Evolutionary conservation across 768 basidiomycete species (phyloP), one percentile per base, ranked within the genome.

Genomic region (Xerocomellus chrysenteron): DNA sequence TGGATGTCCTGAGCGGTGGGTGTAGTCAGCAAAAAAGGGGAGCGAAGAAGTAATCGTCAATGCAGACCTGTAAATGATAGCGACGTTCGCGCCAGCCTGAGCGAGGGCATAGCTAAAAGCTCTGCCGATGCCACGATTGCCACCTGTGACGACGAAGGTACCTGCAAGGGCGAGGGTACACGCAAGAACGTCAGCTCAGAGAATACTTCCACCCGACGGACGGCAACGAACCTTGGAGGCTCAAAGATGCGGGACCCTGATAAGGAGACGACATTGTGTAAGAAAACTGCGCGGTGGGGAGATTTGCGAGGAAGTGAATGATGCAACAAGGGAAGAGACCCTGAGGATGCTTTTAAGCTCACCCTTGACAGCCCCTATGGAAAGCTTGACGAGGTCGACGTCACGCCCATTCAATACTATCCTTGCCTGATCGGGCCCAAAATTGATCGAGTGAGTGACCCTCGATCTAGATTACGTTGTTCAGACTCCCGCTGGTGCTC

Each of bases 81-180:
- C 85, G 4, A 88, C 82, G 48, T 79, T 79, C 0, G 78, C 79
- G 28, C 83, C 82, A 0, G 85, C 80, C 43, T 75, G 63, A 19
- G 83, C 83, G 36, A 83, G 73, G 2, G 83, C 82, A 37, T 74
- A 69, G 26, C 80, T 79, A 52, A 78, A 81, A 2, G 80, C 84
- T 32, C 69, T 74, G 2, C 87, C 86, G 46, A 87, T 85, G 11
- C 86, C 85, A 42, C 80, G 74, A 61, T 81, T 83, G 2, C 84
- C 84, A 4, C 86, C 86, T 0, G 86, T 86, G 45, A 87, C 76
- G 33, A 87, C 77, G 52, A 81, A 70, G 46, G 78, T 78, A 0
- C 66, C 81, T 76, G 21, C 21, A 21, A 21, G 21, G 21, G 10
- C 67, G 78, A n/a, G 19, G 16, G 5, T 24, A 19, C n/a, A n/a